phyloP scores from a whole-genome alignment of 441 rosid genomes.

The Populus hybrid region DNA sequence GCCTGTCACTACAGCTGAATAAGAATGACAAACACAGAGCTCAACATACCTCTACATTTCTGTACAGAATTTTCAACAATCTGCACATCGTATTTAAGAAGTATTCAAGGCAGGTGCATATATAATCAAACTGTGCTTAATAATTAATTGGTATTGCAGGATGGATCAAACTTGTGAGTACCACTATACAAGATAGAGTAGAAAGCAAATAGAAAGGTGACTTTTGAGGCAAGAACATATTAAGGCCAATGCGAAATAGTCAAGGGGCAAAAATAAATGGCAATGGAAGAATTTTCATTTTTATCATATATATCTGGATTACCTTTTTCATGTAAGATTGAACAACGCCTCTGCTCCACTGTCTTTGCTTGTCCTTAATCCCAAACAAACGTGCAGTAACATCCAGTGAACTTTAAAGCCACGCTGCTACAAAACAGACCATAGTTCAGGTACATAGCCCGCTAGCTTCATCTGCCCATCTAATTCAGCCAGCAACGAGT shows the following conservation, averaged over 20 bases:
- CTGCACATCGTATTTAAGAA: not conserved
- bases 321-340: not conserved
- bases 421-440: constrained; percentile 1
- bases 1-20: not conserved
- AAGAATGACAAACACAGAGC: not conserved
- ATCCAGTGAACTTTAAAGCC: not conserved
- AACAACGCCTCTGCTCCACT: not conserved
- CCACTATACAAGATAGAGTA: not conserved
- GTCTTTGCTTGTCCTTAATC: not conserved
- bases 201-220: not conserved
- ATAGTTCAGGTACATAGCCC: not conserved
- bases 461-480: constrained; percentile 22
- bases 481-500: constrained; percentile 21
- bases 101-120: not conserved
- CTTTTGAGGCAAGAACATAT: not conserved
- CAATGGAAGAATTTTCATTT: not conserved
- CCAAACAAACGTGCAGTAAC: not conserved
- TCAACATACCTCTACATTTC: not conserved
- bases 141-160: not conserved
- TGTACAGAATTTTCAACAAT: not conserved
- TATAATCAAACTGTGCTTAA: not conserved
- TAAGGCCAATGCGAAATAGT: not conserved
- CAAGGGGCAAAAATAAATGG: not conserved
- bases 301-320: not conserved
- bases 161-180: not conserved